Conservation (phyloP, 345 rosid genomes). For the Syzygium grande region DNA sequence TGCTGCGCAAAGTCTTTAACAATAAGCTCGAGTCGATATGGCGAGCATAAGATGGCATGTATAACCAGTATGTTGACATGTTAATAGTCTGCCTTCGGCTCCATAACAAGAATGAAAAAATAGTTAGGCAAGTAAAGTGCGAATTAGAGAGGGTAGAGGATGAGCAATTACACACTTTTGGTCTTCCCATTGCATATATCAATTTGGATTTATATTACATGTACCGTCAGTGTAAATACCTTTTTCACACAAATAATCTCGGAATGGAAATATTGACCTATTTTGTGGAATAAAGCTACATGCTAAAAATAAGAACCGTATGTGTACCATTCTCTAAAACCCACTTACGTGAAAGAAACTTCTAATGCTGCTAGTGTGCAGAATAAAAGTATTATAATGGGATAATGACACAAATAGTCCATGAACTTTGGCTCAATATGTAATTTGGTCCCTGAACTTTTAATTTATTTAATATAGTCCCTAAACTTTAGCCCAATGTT, state of each 20-base stretch:
- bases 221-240: background rate
- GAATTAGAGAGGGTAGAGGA: background rate
- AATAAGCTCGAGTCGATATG: background rate
- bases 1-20: background rate
- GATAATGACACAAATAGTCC: too few species aligned
- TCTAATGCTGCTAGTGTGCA: background rate
- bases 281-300: background rate
- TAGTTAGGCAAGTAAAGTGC: background rate
- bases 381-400: background rate
- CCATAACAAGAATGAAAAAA: background rate
- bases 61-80: background rate
- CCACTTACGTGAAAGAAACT: background rate
- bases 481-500: too few species aligned
- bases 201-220: too few species aligned
- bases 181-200: background rate
- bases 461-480: too few species aligned
- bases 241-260: too few species aligned
- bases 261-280: background rate
- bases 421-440: too few species aligned
- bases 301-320: background rate
- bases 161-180: background rate
- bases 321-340: background rate
- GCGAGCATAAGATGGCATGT: background rate
- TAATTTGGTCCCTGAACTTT: too few species aligned
- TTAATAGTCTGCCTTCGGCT: background rate